phyloP scores from a whole-genome alignment of 495 filamentous ascomycete genomes.

The Patellaria atrata region DNA sequence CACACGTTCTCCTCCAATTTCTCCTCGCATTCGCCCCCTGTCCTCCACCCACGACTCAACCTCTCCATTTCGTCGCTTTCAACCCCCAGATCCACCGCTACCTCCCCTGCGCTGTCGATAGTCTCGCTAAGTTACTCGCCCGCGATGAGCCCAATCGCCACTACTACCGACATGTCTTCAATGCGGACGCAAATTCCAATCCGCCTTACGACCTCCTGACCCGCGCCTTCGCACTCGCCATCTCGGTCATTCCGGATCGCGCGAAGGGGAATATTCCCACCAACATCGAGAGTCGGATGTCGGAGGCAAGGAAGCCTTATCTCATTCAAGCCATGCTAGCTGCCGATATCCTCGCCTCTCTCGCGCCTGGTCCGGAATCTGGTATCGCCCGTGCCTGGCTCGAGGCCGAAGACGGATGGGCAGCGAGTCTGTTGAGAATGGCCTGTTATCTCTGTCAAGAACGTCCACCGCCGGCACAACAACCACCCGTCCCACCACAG shows the following conservation, averaged over 20 bases:
- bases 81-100: conserved; percentile 72
- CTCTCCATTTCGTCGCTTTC: conserved; percentile 56
- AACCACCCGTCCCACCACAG: conserved; percentile 21
- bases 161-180: conserved; percentile 67
- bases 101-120: conserved; percentile 77
- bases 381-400: conserved; percentile 71
- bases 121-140: conserved; percentile 79
- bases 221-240: conserved; percentile 72
- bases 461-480: conserved; percentile 20
- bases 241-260: conserved; percentile 67
- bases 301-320: conserved; percentile 70
- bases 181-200: conserved; percentile 44
- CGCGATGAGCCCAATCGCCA: conserved; percentile 85
- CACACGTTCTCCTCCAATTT: conserved; percentile 73
- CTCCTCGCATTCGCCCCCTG: conserved; percentile 80
- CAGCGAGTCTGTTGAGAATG: conserved; percentile 58
- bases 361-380: conserved; percentile 57
- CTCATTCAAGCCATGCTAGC: conserved; percentile 85
- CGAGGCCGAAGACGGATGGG: conserved; percentile 71
- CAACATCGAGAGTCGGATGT: conserved; percentile 35
- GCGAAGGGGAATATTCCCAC: conserved; percentile 27
- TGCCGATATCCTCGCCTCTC: conserved; percentile 69
- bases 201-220: conserved; percentile 73
- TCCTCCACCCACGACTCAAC: conserved; percentile 34
- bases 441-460: conserved; percentile 51